A percentile compares a stretch with the other conserved stretches of the same genome.
Evolutionary conservation across 257 asterid species (phyloP).

Genomic region (Capsicum chinense): DNA sequence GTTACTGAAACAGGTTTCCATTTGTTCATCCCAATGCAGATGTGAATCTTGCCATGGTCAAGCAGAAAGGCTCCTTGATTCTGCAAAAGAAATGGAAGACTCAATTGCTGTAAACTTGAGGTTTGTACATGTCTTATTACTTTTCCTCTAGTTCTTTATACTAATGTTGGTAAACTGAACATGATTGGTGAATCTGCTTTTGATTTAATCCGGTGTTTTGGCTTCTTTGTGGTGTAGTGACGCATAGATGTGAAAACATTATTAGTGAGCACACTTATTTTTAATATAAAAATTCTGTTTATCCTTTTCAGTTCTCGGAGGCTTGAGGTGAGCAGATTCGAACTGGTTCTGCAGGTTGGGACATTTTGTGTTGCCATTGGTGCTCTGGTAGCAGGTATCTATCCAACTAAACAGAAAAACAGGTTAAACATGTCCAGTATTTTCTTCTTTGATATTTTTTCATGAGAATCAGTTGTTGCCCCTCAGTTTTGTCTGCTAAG

Average conservation of each 20-base stretch:
- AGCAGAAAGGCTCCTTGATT: constrained; percentile 98
- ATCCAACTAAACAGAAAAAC: constrained; percentile 16
- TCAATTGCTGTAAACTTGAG: constrained; percentile 97
- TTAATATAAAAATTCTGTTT: neutral
- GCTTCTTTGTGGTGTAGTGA: constrained; percentile 1
- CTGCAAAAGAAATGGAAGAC: constrained; percentile 99
- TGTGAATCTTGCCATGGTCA: constrained; percentile 99
- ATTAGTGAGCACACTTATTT: constrained; percentile 4
- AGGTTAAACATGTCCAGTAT: neutral
- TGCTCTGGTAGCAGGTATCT: constrained; percentile 86
- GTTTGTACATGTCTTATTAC: constrained; percentile 45
- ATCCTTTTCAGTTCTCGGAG: constrained; percentile 80
- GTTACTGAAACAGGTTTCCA: neutral
- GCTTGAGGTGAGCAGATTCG: constrained; percentile 98
- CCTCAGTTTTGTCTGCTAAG: constrained; percentile 5
- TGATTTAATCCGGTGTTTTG: constrained; percentile 12
- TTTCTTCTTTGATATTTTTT: neutral
- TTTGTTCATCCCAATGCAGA: constrained; percentile 49
- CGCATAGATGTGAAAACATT: neutral
- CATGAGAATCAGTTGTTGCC: neutral
- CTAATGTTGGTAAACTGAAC: neutral
- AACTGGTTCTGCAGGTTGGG: constrained; percentile 95
- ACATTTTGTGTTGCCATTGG: constrained; percentile 89
- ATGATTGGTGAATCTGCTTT: neutral
- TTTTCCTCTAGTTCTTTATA: neutral